phyloP scores from a whole-genome alignment of 768 basidiomycete genomes.

The Rhizopogon sp. region DNA sequence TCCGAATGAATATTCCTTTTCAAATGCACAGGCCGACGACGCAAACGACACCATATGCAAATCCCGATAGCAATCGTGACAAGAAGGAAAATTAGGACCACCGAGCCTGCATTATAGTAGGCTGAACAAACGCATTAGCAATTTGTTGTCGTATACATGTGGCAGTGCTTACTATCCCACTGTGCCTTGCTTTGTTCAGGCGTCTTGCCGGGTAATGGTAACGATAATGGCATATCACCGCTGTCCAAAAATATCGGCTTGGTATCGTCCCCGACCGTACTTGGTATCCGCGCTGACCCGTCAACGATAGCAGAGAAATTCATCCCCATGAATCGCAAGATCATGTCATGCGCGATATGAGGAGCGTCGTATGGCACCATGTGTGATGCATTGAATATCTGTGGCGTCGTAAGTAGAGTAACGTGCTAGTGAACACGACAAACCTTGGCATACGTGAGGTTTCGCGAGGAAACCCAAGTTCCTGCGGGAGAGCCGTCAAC shows the following conservation, averaged over 20 bases:
- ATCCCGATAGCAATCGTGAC: slow-evolving; percentile 61
- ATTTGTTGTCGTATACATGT: not conserved
- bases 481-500: slow-evolving; percentile 78
- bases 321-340: slow-evolving; percentile 93
- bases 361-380: slow-evolving; percentile 93
- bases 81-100: slow-evolving; percentile 75
- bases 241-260: slow-evolving; percentile 60
- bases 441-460: slow-evolving; percentile 92
- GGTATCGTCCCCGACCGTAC: slow-evolving; percentile 66
- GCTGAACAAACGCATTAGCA: slow-evolving; percentile 39
- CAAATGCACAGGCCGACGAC: slow-evolving; percentile 30
- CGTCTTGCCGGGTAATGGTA: slow-evolving; percentile 44
- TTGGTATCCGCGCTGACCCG: slow-evolving; percentile 76
- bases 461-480: slow-evolving; percentile 86
- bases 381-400: slow-evolving; percentile 93
- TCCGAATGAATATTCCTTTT: slow-evolving; percentile 27
- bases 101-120: slow-evolving; percentile 93
- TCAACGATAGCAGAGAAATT: slow-evolving; percentile 81
- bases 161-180: slow-evolving; percentile 70
- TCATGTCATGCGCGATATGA: slow-evolving; percentile 92
- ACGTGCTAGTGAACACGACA: not conserved
- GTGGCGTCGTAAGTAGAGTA: not conserved
- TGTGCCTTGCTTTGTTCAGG: slow-evolving; percentile 78
- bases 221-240: slow-evolving; percentile 31
- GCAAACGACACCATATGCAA: slow-evolving; percentile 76